Evolutionary conservation across 1,284 basidiomycete species (phyloP).

Genomic region (Rugosomyces carneus): DNA sequence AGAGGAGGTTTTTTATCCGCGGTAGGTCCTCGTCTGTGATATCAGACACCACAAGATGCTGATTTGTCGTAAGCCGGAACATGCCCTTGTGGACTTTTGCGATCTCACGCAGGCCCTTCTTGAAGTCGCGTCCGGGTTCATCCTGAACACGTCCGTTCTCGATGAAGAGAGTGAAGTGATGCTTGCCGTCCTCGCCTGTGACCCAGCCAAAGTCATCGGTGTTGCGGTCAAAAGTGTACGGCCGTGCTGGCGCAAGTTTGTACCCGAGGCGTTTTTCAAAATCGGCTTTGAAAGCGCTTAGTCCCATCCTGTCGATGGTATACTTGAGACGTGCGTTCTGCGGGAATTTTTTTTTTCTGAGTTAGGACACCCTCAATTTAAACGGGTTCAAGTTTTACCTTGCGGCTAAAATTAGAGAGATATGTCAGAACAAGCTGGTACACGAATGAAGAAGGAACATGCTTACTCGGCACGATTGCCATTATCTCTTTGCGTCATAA

Average conservation of each 20-base stretch:
- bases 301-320: slow-evolving; percentile 93
- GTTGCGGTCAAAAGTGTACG: slow-evolving; percentile 85
- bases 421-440: slow-evolving; percentile 3
- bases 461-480: slow-evolving; percentile 89
- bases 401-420: slow-evolving; percentile 33
- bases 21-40: slow-evolving; percentile 70
- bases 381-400: slow-evolving; percentile 29
- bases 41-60: slow-evolving; percentile 89
- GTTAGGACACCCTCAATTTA: background rate
- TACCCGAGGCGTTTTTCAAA: slow-evolving; percentile 90
- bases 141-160: slow-evolving; percentile 98
- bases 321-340: slow-evolving; percentile 93
- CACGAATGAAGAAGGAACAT: background rate
- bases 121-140: slow-evolving; percentile 87
- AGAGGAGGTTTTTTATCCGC: slow-evolving; percentile 74
- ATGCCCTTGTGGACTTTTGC: slow-evolving; percentile 91
- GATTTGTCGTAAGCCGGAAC: slow-evolving; percentile 93
- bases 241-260: slow-evolving; percentile 64
- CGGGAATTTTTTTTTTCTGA: slow-evolving; percentile 11
- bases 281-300: slow-evolving; percentile 81
- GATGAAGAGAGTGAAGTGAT: slow-evolving; percentile 93
- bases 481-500: slow-evolving; percentile 93
- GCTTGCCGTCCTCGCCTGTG: slow-evolving; percentile 81
- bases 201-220: slow-evolving; percentile 94
- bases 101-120: slow-evolving; percentile 89